Conservation (phyloP, 768 basidiomycete species). For the Chalciporus sphaerocephalus region DNA sequence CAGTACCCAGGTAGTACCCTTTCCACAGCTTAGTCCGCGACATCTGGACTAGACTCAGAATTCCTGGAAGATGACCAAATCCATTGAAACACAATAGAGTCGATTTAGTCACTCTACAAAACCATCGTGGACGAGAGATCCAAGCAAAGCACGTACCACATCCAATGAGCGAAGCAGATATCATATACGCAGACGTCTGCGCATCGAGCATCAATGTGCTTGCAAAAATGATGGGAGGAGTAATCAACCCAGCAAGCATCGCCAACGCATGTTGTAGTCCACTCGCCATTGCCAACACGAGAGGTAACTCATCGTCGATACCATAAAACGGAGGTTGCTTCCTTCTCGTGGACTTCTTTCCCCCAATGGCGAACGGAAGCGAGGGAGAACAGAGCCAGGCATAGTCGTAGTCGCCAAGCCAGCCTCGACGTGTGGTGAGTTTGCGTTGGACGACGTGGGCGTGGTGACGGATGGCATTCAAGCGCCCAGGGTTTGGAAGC, state of each 20-base stretch:
- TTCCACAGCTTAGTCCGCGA: conserved; percentile 58
- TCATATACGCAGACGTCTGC: conserved; percentile 65
- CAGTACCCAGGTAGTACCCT: conserved; percentile 73
- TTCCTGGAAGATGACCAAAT: conserved; percentile 55
- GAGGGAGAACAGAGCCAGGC: conserved; percentile 66
- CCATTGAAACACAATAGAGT: too few species aligned
- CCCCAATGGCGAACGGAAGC: conserved; percentile 51
- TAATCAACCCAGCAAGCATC: conserved; percentile 80
- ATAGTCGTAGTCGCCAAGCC: conserved; percentile 85
- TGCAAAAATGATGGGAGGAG: conserved; percentile 79
- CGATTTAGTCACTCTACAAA: too few species aligned
- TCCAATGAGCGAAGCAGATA: conserved; percentile 77
- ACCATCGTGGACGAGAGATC: too few species aligned
- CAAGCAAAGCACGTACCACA: conserved; percentile 46
- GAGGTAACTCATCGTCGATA: conserved; percentile 66
- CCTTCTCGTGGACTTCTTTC: conserved; percentile 23
- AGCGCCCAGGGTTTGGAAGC: conserved; percentile 8
- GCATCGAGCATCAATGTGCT: conserved; percentile 56
- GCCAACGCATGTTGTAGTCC: conserved; percentile 76
- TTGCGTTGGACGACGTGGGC: conserved; percentile 27
- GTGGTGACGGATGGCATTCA: conserved; percentile 6
- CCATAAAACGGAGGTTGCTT: conserved; percentile 69
- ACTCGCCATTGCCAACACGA: conserved; percentile 65
- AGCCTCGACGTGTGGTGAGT: conserved; percentile 55
- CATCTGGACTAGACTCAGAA: conserved; percentile 76